Percentiles rank a stretch among this genome's conserved stretches.
Conservation (phyloP, 1,139 yeast genomes). For the Diutina mesorugosa region DNA sequence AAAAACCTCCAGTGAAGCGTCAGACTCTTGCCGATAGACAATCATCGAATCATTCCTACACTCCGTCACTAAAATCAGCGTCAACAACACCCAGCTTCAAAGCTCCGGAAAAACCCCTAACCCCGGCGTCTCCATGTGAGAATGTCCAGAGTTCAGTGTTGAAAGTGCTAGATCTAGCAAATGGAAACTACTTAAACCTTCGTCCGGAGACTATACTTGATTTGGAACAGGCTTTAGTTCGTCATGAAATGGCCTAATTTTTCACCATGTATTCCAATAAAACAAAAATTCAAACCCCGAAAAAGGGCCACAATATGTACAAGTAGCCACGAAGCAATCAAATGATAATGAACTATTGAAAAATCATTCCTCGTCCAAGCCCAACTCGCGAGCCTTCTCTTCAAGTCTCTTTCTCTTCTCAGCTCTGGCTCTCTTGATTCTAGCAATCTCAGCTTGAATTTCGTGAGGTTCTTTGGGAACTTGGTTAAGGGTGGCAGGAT, state of each 20-base stretch:
- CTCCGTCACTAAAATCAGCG: not conserved
- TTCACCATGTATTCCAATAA: not conserved
- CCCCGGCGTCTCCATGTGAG: not conserved
- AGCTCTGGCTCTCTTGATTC: slow-evolving; percentile 62
- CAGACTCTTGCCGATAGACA: not conserved
- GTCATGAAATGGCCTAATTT: not conserved
- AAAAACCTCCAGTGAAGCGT: not conserved
- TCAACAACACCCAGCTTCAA: not conserved
- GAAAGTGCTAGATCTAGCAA: not conserved
- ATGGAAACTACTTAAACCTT: not conserved
- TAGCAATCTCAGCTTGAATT: slow-evolving; percentile 79
- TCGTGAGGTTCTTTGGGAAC: slow-evolving; percentile 91
- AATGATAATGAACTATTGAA: not conserved
- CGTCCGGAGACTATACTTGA: not conserved
- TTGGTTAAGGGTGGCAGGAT: slow-evolving; percentile 79
- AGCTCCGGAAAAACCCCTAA: not conserved
- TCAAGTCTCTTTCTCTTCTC: slow-evolving; percentile 69
- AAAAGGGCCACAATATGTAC: not conserved
- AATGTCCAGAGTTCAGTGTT: not conserved
- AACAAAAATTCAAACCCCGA: not conserved
- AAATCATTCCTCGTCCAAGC: slow-evolving; percentile 33
- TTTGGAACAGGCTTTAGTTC: not conserved
- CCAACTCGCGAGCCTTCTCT: slow-evolving; percentile 56
- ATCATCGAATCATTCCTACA: not conserved
- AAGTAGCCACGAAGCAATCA: not conserved